Percentiles rank a stretch among this genome's conserved stretches.
Evolutionary conservation across 441 rosid genomes (phyloP).

Genomic region (Jatropha podagrica): DNA sequence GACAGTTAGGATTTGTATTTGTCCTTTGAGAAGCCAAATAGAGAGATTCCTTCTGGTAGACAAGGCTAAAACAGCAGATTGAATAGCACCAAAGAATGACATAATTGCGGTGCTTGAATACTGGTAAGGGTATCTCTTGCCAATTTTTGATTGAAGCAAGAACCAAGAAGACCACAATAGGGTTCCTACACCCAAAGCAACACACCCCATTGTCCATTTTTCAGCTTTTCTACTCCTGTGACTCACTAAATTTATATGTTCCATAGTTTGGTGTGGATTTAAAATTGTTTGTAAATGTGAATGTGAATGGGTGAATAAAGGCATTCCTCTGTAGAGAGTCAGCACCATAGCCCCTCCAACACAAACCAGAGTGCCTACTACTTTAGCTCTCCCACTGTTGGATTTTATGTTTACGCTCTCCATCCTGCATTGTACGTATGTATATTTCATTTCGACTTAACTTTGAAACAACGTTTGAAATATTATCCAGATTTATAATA

Average conservation of each 20-base stretch:
- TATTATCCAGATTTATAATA: no score
- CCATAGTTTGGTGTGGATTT: background rate
- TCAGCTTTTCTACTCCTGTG: slow-evolving; percentile 28
- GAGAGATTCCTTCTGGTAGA: slow-evolving; percentile 37
- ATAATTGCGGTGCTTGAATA: slow-evolving; percentile 60
- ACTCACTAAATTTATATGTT: slow-evolving; percentile 19
- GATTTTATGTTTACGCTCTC: slow-evolving; percentile 41
- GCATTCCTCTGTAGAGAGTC: slow-evolving; percentile 50
- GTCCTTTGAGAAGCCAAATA: slow-evolving; percentile 48
- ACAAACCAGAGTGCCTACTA: slow-evolving; percentile 49
- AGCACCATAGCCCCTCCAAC: slow-evolving; percentile 51
- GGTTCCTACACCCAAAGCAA: slow-evolving; percentile 28
- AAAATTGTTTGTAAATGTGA: background rate
- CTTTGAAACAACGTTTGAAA: no score
- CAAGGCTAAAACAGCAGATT: slow-evolving; percentile 47
- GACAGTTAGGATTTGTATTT: slow-evolving; percentile 43
- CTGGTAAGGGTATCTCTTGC: slow-evolving; percentile 52
- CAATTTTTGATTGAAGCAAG: slow-evolving; percentile 46
- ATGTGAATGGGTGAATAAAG: slow-evolving; percentile 36
- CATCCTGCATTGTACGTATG: slow-evolving; percentile 32
- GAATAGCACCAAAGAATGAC: slow-evolving; percentile 59
- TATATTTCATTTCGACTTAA: background rate
- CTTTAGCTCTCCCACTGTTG: slow-evolving; percentile 50
- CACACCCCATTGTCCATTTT: slow-evolving; percentile 49
- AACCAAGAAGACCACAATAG: slow-evolving; percentile 68